These are phyloP conservation scores for Populus deltoides DNA, from an alignment of 345 rosid species.

Conservation along the genomic window DNA sequence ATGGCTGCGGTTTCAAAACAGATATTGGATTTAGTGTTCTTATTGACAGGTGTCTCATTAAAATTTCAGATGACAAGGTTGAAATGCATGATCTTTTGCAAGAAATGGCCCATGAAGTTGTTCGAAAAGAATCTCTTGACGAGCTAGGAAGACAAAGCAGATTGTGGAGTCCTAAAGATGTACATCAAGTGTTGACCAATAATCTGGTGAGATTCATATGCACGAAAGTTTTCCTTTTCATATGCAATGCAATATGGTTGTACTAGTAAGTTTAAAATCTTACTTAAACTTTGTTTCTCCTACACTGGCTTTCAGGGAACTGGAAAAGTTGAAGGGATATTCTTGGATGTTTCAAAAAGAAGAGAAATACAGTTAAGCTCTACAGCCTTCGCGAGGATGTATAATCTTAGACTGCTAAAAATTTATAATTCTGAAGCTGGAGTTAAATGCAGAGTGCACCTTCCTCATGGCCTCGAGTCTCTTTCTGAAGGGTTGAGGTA, in stretches of 20 bases:
- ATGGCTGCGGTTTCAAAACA: not conserved
- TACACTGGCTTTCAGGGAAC: not conserved
- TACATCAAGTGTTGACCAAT: not conserved
- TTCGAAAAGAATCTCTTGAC: not conserved
- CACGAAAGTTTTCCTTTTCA: too few relatives aligned
- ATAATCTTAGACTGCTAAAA: too few relatives aligned
- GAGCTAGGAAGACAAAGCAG: not conserved
- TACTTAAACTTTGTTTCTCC: not conserved
- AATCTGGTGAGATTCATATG: not conserved
- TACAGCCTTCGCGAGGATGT: too few relatives aligned
- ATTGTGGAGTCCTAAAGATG: not conserved
- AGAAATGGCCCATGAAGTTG: not conserved
- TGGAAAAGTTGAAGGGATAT: too few relatives aligned
- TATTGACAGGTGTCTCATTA: not conserved
- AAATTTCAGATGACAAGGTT: not conserved
- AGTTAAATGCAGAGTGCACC: not conserved
- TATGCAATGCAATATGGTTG: too few relatives aligned
- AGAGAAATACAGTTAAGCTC: too few relatives aligned
- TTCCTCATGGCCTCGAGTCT: not conserved
- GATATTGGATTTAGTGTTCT: not conserved
- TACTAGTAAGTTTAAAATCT: not conserved
- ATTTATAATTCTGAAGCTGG: not conserved
- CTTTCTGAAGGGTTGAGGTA: constrained; percentile 8
- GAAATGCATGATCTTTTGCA: not conserved
- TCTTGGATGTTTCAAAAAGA: too few relatives aligned